Conservation (phyloP, 345 rosid genomes). For the Brassica juncea region DNA sequence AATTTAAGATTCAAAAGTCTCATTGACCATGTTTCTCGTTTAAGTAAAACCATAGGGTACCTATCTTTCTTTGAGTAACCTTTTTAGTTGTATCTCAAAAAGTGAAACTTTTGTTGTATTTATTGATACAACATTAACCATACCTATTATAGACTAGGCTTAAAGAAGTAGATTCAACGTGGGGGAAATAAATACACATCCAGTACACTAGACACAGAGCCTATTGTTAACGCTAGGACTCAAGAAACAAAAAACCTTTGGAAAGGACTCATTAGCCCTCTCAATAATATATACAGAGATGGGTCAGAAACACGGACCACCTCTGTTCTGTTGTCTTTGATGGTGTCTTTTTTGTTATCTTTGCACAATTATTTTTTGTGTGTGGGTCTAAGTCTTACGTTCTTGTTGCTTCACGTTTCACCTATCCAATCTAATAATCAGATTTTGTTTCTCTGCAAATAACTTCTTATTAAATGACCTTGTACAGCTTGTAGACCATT, state of each 20-base stretch:
- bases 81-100: constrained; percentile 31
- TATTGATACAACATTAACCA: constrained; percentile 35
- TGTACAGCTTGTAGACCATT: constrained; percentile 28
- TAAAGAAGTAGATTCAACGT: constrained; percentile 36
- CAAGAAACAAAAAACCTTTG: background rate
- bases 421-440: constrained; percentile 33
- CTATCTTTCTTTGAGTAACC: constrained; percentile 13
- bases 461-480: constrained; percentile 31
- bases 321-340: constrained; percentile 33
- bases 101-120: constrained; percentile 37
- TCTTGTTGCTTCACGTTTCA: constrained; percentile 39
- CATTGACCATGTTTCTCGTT: constrained; percentile 32
- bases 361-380: constrained; percentile 25
- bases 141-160: constrained; percentile 40
- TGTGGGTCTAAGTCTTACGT: constrained; percentile 32
- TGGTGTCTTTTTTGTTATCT: constrained; percentile 17
- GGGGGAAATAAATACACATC: constrained; percentile 41
- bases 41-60: constrained; percentile 32
- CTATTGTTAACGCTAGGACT: constrained; percentile 16
- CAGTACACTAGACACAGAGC: constrained; percentile 20
- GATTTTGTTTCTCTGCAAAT: constrained; percentile 23
- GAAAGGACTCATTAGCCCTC: constrained; percentile 35
- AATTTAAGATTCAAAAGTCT: background rate
- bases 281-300: constrained; percentile 31
- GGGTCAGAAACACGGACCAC: constrained; percentile 40